phyloP scores from a whole-genome alignment of 1,284 basidiomycete species.

The Neonothopanus nambi region DNA sequence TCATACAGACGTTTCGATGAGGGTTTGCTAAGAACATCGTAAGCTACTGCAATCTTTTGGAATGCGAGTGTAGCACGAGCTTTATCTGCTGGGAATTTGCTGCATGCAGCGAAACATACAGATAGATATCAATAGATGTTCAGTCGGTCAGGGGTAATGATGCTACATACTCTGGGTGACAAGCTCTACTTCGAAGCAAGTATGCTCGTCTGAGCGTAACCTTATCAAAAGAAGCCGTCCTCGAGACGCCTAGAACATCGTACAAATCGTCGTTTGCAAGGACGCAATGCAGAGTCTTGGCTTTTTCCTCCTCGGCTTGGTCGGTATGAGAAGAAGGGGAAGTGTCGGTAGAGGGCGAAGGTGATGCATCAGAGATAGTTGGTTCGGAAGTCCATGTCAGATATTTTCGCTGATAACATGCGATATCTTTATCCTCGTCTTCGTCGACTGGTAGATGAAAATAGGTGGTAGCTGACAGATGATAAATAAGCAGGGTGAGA shows the following conservation, averaged over 20 bases:
- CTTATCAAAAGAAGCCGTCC: constrained; percentile 57
- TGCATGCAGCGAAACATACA: constrained; percentile 30
- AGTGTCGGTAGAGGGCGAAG: constrained; percentile 26
- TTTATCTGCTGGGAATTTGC: constrained; percentile 75
- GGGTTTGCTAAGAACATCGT: constrained; percentile 77
- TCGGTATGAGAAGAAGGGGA: constrained; percentile 16
- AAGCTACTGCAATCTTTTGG: constrained; percentile 83
- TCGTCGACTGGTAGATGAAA: constrained; percentile 66
- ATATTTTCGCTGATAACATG: constrained; percentile 44
- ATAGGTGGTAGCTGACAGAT: constrained; percentile 48
- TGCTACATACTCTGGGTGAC: constrained; percentile 80
- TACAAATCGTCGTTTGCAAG: constrained; percentile 70
- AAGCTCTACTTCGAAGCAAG: constrained; percentile 70
- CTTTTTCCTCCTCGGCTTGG: constrained; percentile 21
- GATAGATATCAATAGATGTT: neutral
- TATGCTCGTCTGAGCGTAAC: constrained; percentile 73
- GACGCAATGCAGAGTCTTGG: constrained; percentile 49
- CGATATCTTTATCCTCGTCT: constrained; percentile 46
- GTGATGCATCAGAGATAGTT: constrained; percentile 22
- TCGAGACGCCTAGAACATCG: constrained; percentile 65
- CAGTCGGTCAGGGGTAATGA: neutral
- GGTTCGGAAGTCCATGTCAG: constrained; percentile 47
- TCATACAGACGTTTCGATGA: constrained; percentile 72
- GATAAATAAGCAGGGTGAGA: neutral
- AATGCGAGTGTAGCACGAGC: constrained; percentile 80